Evolutionary conservation across 2,329 filamentous ascomycete species (phyloP).

Genomic region (Drechslerella stenobrocha): DNA sequence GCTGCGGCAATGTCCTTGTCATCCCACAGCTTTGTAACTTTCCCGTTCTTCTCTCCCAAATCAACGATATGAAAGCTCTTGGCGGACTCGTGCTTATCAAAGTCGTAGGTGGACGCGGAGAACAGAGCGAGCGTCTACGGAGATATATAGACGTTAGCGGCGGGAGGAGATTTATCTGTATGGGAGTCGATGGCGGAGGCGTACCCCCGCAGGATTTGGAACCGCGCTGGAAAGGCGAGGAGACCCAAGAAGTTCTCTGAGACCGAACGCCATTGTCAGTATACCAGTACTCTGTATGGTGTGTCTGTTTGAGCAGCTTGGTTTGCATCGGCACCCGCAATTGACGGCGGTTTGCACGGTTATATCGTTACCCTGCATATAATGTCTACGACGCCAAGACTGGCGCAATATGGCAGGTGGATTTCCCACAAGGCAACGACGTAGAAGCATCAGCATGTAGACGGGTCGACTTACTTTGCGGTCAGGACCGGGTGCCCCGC

Average conservation of each 20-base stretch:
- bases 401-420: constrained; percentile 13
- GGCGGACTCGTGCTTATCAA: constrained; percentile 70
- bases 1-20: constrained; percentile 70
- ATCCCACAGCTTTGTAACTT: constrained; percentile 68
- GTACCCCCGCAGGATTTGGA: constrained; percentile 69
- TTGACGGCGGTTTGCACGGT: neutral
- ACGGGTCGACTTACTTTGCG: constrained; percentile 27
- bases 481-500: constrained; percentile 9
- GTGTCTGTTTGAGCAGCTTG: no score
- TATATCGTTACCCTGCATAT: constrained; percentile 1
- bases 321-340: no score
- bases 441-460: constrained; percentile 16
- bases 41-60: constrained; percentile 62
- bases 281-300: neutral
- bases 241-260: constrained; percentile 74
- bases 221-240: constrained; percentile 71
- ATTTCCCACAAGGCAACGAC: neutral
- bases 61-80: constrained; percentile 70
- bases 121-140: constrained; percentile 59
- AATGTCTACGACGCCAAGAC: constrained; percentile 12
- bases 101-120: constrained; percentile 74
- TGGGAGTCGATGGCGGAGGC: constrained; percentile 64
- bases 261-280: constrained; percentile 65
- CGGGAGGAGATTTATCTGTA: constrained; percentile 44
- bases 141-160: neutral